Conservation (phyloP, 768 basidiomycete species). For the Strobilomyces confusus region DNA sequence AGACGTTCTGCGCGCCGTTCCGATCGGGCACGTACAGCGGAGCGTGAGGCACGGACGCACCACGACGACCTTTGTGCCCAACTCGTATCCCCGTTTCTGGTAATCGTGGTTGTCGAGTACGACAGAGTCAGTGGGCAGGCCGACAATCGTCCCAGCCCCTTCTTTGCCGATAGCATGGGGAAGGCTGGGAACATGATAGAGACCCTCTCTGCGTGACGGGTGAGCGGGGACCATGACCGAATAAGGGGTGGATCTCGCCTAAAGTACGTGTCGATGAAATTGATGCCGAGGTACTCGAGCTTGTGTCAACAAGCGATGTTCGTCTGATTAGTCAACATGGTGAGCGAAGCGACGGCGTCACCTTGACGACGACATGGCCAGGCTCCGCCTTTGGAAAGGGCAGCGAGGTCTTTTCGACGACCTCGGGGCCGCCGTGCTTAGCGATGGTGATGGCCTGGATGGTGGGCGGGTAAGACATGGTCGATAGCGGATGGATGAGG, state of each 20-base stretch:
- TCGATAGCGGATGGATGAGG: constrained; percentile 25
- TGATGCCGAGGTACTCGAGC: constrained; percentile 77
- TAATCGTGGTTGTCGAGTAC: constrained; percentile 59
- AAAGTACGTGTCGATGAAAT: constrained; percentile 85
- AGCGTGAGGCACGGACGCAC: constrained; percentile 39
- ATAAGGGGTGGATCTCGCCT: constrained; percentile 41
- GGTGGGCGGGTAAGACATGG: constrained; percentile 55
- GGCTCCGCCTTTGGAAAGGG: constrained; percentile 64
- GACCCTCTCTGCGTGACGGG: constrained; percentile 44
- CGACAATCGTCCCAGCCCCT: constrained; percentile 69
- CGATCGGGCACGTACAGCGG: neutral
- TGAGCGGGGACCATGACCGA: neutral
- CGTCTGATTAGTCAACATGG: neutral
- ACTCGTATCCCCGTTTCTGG: constrained; percentile 57
- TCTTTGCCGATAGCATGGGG: constrained; percentile 77
- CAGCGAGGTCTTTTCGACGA: constrained; percentile 62
- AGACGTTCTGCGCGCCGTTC: constrained; percentile 34
- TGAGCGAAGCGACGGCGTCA: constrained; percentile 1
- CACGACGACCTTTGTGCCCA: constrained; percentile 71
- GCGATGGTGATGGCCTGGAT: constrained; percentile 71
- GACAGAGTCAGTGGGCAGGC: constrained; percentile 61
- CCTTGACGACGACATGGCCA: constrained; percentile 51
- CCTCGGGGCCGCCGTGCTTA: constrained; percentile 73
- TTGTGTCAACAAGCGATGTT: no score
- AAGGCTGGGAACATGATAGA: constrained; percentile 56